phyloP scores from a whole-genome alignment of 164 flowering plant genomes.

The Magnolia changhungtana region DNA sequence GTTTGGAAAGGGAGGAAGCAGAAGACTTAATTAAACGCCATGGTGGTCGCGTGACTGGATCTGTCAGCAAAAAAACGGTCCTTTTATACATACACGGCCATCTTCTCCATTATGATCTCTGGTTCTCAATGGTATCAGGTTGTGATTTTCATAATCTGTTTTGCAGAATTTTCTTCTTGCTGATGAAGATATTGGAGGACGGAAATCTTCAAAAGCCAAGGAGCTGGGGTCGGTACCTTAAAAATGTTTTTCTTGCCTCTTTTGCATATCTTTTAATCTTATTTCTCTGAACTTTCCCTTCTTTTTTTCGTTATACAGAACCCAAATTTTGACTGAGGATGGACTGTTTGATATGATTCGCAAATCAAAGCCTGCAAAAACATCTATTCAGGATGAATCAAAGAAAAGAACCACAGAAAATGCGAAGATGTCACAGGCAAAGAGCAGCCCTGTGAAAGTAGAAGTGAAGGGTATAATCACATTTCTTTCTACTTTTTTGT shows the following conservation, averaged over 20 bases:
- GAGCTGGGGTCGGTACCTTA: conserved; percentile 76
- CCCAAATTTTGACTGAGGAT: conserved; percentile 82
- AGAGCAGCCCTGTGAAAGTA: conserved; percentile 47
- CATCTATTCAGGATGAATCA: conserved; percentile 29
- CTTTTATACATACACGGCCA: background rate
- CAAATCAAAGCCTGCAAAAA: conserved; percentile 51
- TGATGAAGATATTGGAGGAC: conserved; percentile 95
- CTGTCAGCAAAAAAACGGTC: conserved; percentile 95
- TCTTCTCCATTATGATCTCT: background rate
- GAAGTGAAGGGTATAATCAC: conserved; percentile 46
- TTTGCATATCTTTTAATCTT: background rate
- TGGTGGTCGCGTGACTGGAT: conserved; percentile 95
- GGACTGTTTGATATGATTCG: conserved; percentile 86
- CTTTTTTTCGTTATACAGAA: conserved; percentile 35
- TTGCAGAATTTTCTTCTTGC: conserved; percentile 88
- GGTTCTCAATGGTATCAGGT: background rate
- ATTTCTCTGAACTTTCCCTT: conserved; percentile 5
- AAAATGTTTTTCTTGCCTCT: background rate
- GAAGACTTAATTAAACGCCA: conserved; percentile 92
- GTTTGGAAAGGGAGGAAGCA: conserved; percentile 98
- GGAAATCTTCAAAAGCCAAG: conserved; percentile 82
- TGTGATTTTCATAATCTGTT: conserved; percentile 7
- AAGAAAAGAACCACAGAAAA: conserved; percentile 37
- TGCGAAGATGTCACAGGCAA: conserved; percentile 28
- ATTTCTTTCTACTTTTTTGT: background rate